Percentiles rank a stretch among this genome's conserved stretches.
Conservation (phyloP, 2,329 filamentous ascomycete genomes). For the Arthroderma uncinatum region DNA sequence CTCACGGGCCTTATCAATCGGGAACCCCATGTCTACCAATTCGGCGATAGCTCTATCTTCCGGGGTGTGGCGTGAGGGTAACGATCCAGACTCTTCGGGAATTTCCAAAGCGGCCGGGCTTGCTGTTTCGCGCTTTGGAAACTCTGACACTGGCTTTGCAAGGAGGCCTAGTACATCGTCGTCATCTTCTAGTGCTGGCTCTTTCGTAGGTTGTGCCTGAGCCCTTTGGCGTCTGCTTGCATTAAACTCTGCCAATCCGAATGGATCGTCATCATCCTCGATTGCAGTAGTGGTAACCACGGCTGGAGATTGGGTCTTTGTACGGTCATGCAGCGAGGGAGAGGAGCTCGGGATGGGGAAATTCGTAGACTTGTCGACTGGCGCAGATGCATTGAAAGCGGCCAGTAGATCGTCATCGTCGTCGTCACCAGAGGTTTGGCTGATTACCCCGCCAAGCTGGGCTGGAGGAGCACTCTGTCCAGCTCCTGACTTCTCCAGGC, state of each 20-base stretch:
- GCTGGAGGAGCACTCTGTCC: constrained; percentile 25
- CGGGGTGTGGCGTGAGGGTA: constrained; percentile 31
- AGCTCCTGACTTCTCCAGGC: constrained; percentile 45
- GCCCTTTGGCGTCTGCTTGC: constrained; percentile 34
- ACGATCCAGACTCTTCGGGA: constrained; percentile 9
- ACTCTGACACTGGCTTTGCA: constrained; percentile 47
- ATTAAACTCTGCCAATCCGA: constrained; percentile 58
- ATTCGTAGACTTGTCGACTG: constrained; percentile 49
- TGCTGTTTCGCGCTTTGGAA: constrained; percentile 23
- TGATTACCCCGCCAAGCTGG: constrained; percentile 32
- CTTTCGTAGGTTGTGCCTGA: constrained; percentile 29
- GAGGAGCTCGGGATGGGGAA: constrained; percentile 40
- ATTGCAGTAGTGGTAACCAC: constrained; percentile 22
- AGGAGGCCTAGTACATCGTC: constrained; percentile 54
- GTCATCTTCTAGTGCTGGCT: constrained; percentile 40
- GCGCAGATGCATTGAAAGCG: constrained; percentile 49
- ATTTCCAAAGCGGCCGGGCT: constrained; percentile 13
- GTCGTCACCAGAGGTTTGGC: constrained; percentile 12
- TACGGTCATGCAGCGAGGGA: constrained; percentile 13
- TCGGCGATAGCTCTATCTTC: constrained; percentile 76
- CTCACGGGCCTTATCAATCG: constrained; percentile 58
- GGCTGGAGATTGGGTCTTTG: not conserved
- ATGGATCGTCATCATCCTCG: constrained; percentile 70
- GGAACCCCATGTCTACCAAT: constrained; percentile 89
- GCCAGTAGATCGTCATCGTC: constrained; percentile 51